These are phyloP conservation scores for Saccharata proteae DNA, from an alignment of 2,329 filamentous ascomycete genomes.

Conservation along the genomic window DNA sequence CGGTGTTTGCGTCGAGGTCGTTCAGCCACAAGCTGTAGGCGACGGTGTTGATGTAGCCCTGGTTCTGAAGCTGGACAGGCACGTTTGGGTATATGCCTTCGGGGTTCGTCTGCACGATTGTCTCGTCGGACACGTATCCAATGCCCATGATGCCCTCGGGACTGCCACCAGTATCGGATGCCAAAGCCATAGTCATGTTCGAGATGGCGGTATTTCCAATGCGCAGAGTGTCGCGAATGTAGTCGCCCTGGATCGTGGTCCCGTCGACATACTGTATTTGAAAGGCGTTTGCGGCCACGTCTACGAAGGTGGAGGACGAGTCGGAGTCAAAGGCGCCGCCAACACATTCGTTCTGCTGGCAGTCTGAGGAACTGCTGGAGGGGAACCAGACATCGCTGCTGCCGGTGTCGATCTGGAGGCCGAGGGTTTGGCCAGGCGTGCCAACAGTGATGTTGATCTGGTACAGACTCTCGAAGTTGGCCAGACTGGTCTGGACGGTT, in stretches of 20 bases:
- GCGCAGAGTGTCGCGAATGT: slow-evolving; percentile 2
- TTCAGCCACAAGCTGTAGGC: slow-evolving; percentile 49
- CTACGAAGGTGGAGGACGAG: slow-evolving; percentile 5
- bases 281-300: slow-evolving; percentile 3
- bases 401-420: slow-evolving; percentile 7
- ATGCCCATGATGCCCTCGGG: slow-evolving; percentile 7
- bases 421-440: slow-evolving; percentile 7
- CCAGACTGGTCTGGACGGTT: slow-evolving; percentile 3
- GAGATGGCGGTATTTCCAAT: slow-evolving; percentile 5
- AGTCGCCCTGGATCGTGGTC: slow-evolving; percentile 4
- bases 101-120: not conserved
- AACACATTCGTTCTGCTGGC: not conserved
- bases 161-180: not conserved
- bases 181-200: slow-evolving; percentile 7
- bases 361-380: not conserved
- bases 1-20: slow-evolving; percentile 33
- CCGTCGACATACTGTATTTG: slow-evolving; percentile 7
- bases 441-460: slow-evolving; percentile 9
- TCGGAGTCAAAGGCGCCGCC: slow-evolving; percentile 1
- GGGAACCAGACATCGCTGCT: slow-evolving; percentile 8
- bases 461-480: slow-evolving; percentile 4
- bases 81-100: slow-evolving; percentile 50
- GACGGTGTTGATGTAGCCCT: slow-evolving; percentile 50
- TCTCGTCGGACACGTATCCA: slow-evolving; percentile 4
- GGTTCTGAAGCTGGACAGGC: slow-evolving; percentile 50